Evolutionary conservation across 2,329 filamentous ascomycete species (phyloP).

Genomic region (Penicillium sp.): DNA sequence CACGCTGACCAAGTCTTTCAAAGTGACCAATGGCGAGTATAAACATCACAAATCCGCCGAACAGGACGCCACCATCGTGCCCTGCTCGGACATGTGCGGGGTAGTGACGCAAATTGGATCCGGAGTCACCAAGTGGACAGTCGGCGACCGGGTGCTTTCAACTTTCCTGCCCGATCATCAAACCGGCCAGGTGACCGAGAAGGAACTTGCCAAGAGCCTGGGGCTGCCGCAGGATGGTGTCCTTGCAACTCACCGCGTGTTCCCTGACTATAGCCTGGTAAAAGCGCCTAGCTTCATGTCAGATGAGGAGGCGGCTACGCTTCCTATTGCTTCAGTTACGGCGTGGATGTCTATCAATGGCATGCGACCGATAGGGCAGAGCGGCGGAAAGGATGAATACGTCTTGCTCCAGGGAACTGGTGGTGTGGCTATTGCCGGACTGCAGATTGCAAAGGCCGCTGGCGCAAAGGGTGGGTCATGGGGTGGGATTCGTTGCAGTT

Average conservation of each 20-base stretch:
- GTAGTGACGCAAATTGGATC: conserved; percentile 53
- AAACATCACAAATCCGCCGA: conserved; percentile 60
- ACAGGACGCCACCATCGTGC: conserved; percentile 51
- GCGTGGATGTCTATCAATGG: conserved; percentile 52
- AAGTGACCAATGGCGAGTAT: conserved; percentile 65
- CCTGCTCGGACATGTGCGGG: conserved; percentile 70
- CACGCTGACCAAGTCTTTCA: not conserved
- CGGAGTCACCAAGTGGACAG: conserved; percentile 49
- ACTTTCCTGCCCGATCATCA: conserved; percentile 58
- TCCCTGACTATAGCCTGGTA: conserved; percentile 43
- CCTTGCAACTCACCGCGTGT: conserved; percentile 43
- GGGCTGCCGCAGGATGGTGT: conserved; percentile 57
- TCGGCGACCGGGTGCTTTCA: conserved; percentile 64
- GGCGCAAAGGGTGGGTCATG: conserved; percentile 39
- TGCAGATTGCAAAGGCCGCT: conserved; percentile 50
- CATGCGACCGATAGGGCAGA: conserved; percentile 41
- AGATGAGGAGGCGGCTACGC: conserved; percentile 41
- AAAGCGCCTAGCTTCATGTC: conserved; percentile 40
- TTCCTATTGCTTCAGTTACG: conserved; percentile 50
- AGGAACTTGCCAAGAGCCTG: conserved; percentile 56
- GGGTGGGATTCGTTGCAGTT: not conserved
- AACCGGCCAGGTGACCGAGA: conserved; percentile 57
- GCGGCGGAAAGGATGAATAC: conserved; percentile 47
- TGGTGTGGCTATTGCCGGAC: conserved; percentile 46
- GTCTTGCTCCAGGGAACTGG: conserved; percentile 57